Percentiles rank a stretch among this genome's conserved stretches.
phyloP scores from a whole-genome alignment of 116 monocot genomes.

The Thalassia testudinum region DNA sequence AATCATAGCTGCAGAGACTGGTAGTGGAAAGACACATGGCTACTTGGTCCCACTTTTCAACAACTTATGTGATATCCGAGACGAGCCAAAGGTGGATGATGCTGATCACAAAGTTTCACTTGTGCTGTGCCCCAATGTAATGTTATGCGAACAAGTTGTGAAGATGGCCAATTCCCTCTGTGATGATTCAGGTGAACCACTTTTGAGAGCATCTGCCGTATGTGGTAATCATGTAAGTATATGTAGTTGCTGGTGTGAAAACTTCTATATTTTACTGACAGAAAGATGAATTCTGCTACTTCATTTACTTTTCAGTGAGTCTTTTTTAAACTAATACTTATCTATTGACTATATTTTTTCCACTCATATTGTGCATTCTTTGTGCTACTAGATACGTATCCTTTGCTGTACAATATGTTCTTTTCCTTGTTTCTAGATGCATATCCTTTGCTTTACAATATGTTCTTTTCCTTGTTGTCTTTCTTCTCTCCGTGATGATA shows the following conservation, averaged over 20 bases:
- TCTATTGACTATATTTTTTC: neutral
- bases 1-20: constrained; percentile 94
- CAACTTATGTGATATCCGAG: constrained; percentile 18
- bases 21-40: constrained; percentile 96
- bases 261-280: neutral
- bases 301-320: neutral
- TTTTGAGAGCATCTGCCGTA: constrained; percentile 54
- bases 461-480: too few species aligned
- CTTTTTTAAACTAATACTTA: too few species aligned
- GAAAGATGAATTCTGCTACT: neutral
- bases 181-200: constrained; percentile 38
- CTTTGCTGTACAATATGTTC: neutral
- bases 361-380: neutral
- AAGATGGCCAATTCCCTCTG: constrained; percentile 67
- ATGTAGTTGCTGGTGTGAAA: neutral
- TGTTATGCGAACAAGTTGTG: constrained; percentile 94
- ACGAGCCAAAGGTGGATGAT: constrained; percentile 6
- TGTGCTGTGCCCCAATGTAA: constrained; percentile 92
- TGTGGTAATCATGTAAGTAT: constrained; percentile 70
- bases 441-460: too few species aligned
- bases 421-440: neutral
- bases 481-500: too few species aligned
- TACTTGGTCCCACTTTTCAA: constrained; percentile 82
- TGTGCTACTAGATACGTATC: neutral
- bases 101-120: constrained; percentile 19